Conservation (phyloP, 495 filamentous ascomycete genomes). For the Tuber microsphaerosporum region DNA sequence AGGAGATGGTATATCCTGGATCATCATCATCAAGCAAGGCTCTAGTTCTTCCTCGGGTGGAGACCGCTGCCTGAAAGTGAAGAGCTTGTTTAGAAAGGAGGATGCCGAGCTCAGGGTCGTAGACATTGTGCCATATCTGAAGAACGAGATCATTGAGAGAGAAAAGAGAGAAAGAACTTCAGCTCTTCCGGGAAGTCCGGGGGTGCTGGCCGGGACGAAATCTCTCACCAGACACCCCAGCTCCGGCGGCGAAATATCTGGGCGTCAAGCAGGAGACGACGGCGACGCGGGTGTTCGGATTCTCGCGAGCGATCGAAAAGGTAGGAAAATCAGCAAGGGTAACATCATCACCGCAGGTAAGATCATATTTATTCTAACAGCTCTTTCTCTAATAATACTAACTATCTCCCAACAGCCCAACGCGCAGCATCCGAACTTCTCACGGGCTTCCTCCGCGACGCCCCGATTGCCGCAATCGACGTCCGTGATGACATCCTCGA, state of each 20-base stretch:
- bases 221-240: constrained; percentile 21
- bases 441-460: constrained; percentile 56
- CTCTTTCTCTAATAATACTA: background rate
- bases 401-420: constrained; percentile 47
- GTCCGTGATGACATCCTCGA: constrained; percentile 80
- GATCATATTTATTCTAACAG: background rate
- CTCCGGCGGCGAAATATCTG: constrained; percentile 30
- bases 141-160: constrained; percentile 72
- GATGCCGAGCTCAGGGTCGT: constrained; percentile 69
- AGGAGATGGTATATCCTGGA: constrained; percentile 73
- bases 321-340: constrained; percentile 82
- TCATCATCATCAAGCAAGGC: constrained; percentile 71
- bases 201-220: constrained; percentile 45
- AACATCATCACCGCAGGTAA: constrained; percentile 65
- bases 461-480: constrained; percentile 82
- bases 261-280: constrained; percentile 43
- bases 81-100: constrained; percentile 65
- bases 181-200: constrained; percentile 44
- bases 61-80: constrained; percentile 66
- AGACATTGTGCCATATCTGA: constrained; percentile 74
- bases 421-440: constrained; percentile 56
- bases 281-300: constrained; percentile 71
- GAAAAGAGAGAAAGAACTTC: constrained; percentile 54
- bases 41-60: constrained; percentile 29
- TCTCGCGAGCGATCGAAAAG: constrained; percentile 67